A percentile compares a stretch with the other conserved stretches of the same genome.
These are phyloP conservation scores for Syzygium syzygioides DNA, from an alignment of 441 rosid species.

Conservation along the genomic window DNA sequence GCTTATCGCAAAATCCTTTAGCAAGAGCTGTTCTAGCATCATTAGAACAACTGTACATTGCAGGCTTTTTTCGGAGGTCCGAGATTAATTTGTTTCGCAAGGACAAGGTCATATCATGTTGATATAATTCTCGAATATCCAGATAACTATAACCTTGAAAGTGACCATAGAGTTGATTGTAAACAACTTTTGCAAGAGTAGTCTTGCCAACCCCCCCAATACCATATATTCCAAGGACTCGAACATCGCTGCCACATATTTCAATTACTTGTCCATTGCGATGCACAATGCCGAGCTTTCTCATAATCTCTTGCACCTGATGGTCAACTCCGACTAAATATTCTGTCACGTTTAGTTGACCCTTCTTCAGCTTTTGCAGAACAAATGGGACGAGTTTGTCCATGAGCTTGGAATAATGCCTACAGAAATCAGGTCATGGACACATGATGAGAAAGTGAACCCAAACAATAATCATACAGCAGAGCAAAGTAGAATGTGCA, in stretches of 20 bases:
- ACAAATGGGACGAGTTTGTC: neutral
- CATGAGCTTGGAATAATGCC: neutral
- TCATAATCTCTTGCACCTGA: neutral
- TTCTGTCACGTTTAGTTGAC: neutral
- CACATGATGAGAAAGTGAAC: neutral
- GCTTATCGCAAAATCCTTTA: accelerated
- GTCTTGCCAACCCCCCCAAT: neutral
- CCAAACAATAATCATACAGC: neutral
- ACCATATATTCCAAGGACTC: neutral
- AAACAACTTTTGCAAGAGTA: neutral
- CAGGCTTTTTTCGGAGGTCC: accelerated
- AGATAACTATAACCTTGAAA: neutral
- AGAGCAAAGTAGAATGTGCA: neutral
- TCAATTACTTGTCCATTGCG: neutral
- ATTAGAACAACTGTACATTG: accelerated
- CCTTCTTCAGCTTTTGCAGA: neutral
- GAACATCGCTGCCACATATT: neutral
- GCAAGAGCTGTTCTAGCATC: neutral
- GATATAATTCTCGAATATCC: neutral
- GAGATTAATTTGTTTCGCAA: neutral
- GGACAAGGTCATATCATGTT: neutral
- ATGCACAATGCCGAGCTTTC: neutral
- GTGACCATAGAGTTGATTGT: neutral
- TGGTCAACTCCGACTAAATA: neutral
- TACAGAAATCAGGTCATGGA: neutral